Base-by-base conservation (phyloP, 768 basidiomycete genomes). In the Krasilnikovozyma curviuscula region DNA sequence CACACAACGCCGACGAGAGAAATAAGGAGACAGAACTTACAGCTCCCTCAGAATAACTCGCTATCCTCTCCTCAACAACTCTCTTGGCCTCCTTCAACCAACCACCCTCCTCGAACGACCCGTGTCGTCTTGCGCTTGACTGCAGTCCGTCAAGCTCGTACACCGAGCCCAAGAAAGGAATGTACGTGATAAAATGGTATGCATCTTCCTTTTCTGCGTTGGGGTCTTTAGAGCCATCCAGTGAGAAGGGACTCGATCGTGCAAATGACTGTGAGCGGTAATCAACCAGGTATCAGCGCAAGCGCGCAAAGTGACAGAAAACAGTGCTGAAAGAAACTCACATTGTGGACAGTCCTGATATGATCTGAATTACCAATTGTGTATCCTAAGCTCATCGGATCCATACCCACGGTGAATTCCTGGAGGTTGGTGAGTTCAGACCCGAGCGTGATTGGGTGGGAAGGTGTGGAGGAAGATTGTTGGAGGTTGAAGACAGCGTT, bases 91-190 rank as follows among this genome's bases (percentile, higher is more conserved):
- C 74, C 45, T 72, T 75, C 23, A 83, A 59, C 91, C 91, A 97
- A 9, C 81, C 82, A 53, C 73, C 79, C 4, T 35, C 50, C 9
- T 49, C 56, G 8, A 62, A 54, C 28, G 66, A 57, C n/a, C 82
- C 83, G 62, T 98, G 93, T 50, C 71, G 74, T 16, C 95, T 74
- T 2, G 91, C 79, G 53, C 71, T 67, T 39, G 70, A 66, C 61
- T 86, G 83, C 55, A 98, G 67, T 10, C 91, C 91, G 59, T 97
- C 91, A 28, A 98, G 71, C 66, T 98, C 91, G 65, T 89, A 95
- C 37, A 98, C 66, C 21, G 73, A 71, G 18, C 83, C 91, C 64
- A 78, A 71, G 35, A 77, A 67, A 4, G 91, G 91, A 40, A 91
- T 67, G 63, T 95, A 98, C 10, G 91, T 80, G 34, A 97, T 78